These are phyloP conservation scores for Ophiocordyceps camponoti-floridani DNA, from an alignment of 2,329 filamentous ascomycete species.

Conservation along the genomic window DNA sequence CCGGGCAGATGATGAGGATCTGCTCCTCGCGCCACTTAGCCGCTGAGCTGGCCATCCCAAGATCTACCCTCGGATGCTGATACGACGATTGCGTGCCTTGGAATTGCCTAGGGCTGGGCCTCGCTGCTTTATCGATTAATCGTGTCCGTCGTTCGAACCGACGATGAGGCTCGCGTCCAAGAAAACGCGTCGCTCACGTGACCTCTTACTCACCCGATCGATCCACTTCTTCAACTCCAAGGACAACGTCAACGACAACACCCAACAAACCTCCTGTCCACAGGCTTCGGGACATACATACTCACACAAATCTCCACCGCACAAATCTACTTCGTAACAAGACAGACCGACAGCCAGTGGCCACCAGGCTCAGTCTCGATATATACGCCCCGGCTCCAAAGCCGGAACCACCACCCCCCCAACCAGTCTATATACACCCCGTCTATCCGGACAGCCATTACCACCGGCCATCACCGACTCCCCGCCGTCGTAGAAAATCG, in stretches of 20 bases:
- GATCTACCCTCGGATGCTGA: not conserved
- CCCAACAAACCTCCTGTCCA: too few relatives aligned
- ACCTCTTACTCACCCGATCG: not conserved
- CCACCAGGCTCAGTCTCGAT: too few relatives aligned
- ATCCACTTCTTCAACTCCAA: not conserved
- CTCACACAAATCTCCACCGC: too few relatives aligned
- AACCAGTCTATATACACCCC: not conserved
- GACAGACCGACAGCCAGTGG: too few relatives aligned
- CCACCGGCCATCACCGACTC: not conserved
- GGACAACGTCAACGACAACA: too few relatives aligned
- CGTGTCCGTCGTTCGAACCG: too few relatives aligned
- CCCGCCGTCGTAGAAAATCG: not conserved
- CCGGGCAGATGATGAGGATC: constrained; percentile 57
- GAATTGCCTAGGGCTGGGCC: too few relatives aligned
- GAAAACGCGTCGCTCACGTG: not conserved
- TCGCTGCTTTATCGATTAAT: too few relatives aligned
- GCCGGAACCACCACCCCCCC: too few relatives aligned
- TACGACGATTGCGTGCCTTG: too few relatives aligned
- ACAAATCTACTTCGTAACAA: too few relatives aligned
- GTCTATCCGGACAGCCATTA: not conserved
- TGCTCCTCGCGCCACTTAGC: constrained; percentile 48
- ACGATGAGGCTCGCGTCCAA: not conserved
- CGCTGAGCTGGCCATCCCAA: constrained; percentile 34
- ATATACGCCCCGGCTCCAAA: not conserved
- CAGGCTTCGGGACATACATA: too few relatives aligned